A percentile compares a stretch with the other conserved stretches of the same genome.
These are phyloP conservation scores for Kwoniella sp. DNA, from an alignment of 768 basidiomycete genomes.

Conservation along the genomic window DNA sequence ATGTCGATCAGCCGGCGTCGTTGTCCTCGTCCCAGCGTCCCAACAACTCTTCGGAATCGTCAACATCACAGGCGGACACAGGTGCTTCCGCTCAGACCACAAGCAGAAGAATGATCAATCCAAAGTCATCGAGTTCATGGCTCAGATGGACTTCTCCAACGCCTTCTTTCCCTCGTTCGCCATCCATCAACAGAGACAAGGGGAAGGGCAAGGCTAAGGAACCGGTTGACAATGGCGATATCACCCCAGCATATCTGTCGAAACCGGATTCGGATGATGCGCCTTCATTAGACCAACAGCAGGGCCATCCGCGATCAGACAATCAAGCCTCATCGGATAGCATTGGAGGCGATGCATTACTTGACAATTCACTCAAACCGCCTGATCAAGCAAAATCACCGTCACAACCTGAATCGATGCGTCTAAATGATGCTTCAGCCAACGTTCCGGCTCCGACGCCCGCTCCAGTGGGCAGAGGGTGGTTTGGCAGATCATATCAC, in stretches of 20 bases:
- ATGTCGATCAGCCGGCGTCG: background rate
- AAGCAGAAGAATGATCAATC: constrained; percentile 27
- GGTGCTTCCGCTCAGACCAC: background rate
- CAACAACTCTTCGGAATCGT: background rate
- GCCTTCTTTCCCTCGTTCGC: constrained; percentile 37
- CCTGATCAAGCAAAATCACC: background rate
- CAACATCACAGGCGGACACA: background rate
- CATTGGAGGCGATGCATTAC: background rate
- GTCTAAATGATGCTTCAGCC: background rate
- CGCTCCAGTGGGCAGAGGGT: background rate
- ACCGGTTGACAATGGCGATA: background rate
- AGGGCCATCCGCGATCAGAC: background rate
- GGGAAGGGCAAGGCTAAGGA: constrained; percentile 33
- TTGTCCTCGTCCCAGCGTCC: background rate
- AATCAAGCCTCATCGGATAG: background rate
- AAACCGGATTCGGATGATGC: background rate
- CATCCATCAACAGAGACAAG: constrained; percentile 16
- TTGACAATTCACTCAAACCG: background rate
- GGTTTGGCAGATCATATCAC: background rate
- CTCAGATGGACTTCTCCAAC: constrained; percentile 42
- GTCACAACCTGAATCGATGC: background rate
- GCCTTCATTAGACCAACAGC: background rate
- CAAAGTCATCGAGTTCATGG: constrained; percentile 47
- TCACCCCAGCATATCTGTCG: background rate
- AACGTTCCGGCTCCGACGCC: background rate